phyloP scores from a whole-genome alignment of 164 flowering plant genomes.

The Dillenia turbinata region DNA sequence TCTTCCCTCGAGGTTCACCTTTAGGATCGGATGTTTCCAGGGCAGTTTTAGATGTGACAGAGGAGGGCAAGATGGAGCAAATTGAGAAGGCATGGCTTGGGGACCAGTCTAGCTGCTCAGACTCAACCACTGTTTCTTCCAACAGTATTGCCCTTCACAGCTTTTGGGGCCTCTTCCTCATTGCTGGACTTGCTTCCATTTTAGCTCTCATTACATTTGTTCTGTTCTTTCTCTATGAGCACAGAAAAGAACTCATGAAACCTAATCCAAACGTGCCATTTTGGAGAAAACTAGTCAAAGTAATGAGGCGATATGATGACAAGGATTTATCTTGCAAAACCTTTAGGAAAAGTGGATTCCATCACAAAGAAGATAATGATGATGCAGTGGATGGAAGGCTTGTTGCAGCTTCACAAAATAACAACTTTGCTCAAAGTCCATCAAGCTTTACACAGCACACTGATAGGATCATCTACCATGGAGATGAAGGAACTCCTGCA shows the following conservation, averaged over 20 bases:
- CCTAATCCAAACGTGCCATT: background rate
- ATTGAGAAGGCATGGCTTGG: slow-evolving; percentile 10
- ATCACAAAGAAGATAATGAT: background rate
- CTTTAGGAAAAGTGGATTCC: background rate
- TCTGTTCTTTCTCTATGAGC: background rate
- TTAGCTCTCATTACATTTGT: slow-evolving; percentile 5
- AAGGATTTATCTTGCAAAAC: background rate
- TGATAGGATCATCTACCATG: background rate
- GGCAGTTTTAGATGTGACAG: slow-evolving; percentile 12
- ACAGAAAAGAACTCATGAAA: background rate
- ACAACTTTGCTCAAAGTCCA: background rate
- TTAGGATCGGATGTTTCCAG: slow-evolving; percentile 34
- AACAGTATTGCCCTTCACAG: no score
- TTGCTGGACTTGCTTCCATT: slow-evolving; percentile 13
- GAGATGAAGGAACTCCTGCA: background rate
- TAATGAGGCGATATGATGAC: background rate
- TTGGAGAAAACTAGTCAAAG: slow-evolving; percentile 6
- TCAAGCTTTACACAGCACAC: background rate
- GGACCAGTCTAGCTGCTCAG: background rate
- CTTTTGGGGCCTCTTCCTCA: slow-evolving; percentile 16
- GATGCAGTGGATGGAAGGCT: background rate
- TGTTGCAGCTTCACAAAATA: background rate
- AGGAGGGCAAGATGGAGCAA: background rate
- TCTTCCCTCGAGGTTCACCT: slow-evolving; percentile 40
- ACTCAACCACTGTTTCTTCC: background rate